Percentiles rank a stretch among this genome's conserved stretches.
Conservation (phyloP, 2,329 filamentous ascomycete genomes). For the Pseudocercospora eumusae region DNA sequence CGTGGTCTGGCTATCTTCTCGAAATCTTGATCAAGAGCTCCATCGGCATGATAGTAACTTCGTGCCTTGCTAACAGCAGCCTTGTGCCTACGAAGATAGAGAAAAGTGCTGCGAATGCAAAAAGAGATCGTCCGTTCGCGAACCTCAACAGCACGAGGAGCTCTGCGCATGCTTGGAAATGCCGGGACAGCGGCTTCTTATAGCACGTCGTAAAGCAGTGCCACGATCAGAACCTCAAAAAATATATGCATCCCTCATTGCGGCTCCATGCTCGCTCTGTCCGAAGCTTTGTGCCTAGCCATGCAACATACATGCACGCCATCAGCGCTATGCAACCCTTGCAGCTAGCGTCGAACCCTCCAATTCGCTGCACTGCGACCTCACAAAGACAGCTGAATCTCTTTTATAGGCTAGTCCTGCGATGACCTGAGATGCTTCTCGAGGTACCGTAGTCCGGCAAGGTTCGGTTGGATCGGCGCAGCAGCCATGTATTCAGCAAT, state of each 20-base stretch:
- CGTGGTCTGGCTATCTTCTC: not conserved
- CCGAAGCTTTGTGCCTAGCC: conserved; percentile 15
- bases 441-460: conserved; percentile 7
- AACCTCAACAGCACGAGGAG: too few species aligned
- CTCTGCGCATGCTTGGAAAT: too few species aligned
- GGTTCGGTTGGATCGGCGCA: not conserved
- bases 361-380: conserved; percentile 14
- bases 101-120: not conserved
- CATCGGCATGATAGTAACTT: not conserved
- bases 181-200: too few species aligned
- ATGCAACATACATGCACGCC: conserved; percentile 14
- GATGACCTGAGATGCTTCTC: conserved; percentile 4
- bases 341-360: conserved; percentile 10
- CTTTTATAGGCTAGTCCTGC: not conserved
- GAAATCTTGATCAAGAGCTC: not conserved
- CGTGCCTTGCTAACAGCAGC: not conserved
- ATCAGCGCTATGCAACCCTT: conserved; percentile 20
- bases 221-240: not conserved
- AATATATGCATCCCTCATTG: not conserved
- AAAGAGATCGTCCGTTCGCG: not conserved
- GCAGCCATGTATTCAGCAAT: not conserved
- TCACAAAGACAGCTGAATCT: conserved; percentile 10
- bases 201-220: not conserved
- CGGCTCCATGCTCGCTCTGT: conserved; percentile 4
- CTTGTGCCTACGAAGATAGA: not conserved